These are phyloP conservation scores for Ploettnerulaceae sp. DNA, from an alignment of 2,329 filamentous ascomycete genomes.

Conservation along the genomic window DNA sequence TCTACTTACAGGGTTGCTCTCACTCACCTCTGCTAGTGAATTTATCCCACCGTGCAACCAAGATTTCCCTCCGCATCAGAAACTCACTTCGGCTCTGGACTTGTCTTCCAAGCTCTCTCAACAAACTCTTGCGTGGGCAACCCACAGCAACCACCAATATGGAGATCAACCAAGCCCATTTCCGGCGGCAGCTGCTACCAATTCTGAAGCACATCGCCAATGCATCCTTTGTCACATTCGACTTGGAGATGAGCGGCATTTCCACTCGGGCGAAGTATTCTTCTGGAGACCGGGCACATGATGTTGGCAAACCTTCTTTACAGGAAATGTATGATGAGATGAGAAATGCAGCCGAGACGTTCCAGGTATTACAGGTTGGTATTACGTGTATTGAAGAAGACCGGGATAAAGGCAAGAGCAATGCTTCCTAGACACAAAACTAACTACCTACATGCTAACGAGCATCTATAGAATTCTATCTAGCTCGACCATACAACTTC, in stretches of 20 bases:
- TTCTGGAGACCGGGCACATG: constrained; percentile 29
- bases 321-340: constrained; percentile 57
- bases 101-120: neutral
- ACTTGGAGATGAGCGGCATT: constrained; percentile 64
- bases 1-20: neutral
- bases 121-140: neutral
- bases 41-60: neutral
- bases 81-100: neutral
- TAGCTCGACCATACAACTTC: constrained; percentile 60
- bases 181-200: constrained; percentile 47
- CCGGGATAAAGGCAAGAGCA: constrained; percentile 39
- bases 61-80: constrained; percentile 1
- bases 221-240: constrained; percentile 58
- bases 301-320: constrained; percentile 44
- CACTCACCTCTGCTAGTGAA: neutral
- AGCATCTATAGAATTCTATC: constrained; percentile 45
- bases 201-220: constrained; percentile 54
- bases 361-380: constrained; percentile 62
- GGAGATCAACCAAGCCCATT: constrained; percentile 48
- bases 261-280: constrained; percentile 35
- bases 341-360: constrained; percentile 56
- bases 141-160: constrained; percentile 35
- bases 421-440: neutral
- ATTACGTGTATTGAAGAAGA: constrained; percentile 60
- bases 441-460: constrained; percentile 9